Conservation (phyloP, 371 early-diverging fungal species). For the Mucor irregularis region DNA sequence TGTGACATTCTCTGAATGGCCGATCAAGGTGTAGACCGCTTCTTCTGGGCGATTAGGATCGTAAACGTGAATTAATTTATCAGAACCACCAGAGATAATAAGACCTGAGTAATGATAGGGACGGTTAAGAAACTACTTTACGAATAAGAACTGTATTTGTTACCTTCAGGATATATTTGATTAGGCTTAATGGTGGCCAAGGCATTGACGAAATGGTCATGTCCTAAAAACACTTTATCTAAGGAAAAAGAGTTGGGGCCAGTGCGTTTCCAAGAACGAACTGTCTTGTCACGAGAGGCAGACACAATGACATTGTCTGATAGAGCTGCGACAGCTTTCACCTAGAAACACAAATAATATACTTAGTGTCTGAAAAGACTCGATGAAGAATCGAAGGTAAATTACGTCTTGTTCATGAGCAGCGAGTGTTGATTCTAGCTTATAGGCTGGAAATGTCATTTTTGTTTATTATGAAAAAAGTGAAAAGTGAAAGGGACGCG, state of each 20-base stretch:
- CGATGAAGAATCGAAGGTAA: background rate
- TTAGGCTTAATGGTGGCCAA: constrained; percentile 67
- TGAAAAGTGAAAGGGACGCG: constrained; percentile 8
- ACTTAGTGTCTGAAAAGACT: too few relatives aligned
- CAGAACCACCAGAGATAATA: constrained; percentile 82
- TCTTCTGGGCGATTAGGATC: constrained; percentile 60
- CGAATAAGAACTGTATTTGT: too few relatives aligned
- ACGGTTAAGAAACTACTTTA: too few relatives aligned
- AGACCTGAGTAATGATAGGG: too few relatives aligned
- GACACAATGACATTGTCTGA: constrained; percentile 70
- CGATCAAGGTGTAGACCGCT: constrained; percentile 71
- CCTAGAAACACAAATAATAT: constrained; percentile 48
- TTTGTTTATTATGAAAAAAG: background rate
- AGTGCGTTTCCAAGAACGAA: constrained; percentile 62
- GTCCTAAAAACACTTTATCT: constrained; percentile 62
- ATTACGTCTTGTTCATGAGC: constrained; percentile 43
- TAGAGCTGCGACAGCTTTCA: constrained; percentile 69
- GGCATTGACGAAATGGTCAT: constrained; percentile 82
- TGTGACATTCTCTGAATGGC: constrained; percentile 90
- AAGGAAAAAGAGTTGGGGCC: constrained; percentile 51
- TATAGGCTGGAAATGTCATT: constrained; percentile 22
- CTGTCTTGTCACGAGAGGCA: constrained; percentile 79
- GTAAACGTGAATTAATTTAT: constrained; percentile 82
- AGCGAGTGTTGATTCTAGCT: constrained; percentile 13
- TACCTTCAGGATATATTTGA: constrained; percentile 66